Evolutionary conservation across 805 yeast genomes (phyloP), one percentile per base, ranked within the genome.

Genomic region (Kluyveromyces lactis): DNA sequence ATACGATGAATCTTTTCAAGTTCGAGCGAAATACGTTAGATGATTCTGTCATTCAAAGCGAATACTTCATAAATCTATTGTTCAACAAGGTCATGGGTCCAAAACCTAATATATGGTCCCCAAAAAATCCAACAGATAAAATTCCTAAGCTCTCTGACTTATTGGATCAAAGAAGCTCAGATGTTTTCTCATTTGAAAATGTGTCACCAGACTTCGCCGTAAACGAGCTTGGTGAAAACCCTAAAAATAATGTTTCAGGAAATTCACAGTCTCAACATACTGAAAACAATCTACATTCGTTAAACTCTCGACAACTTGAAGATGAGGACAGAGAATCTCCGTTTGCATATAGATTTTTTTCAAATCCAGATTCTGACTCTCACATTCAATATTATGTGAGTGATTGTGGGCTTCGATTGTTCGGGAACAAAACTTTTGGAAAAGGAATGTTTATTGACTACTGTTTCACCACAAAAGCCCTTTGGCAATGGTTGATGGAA

Each of bases 401-500:
- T 0, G 50, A 63, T 18, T 63, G 59, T 9, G 96, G 96, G 1
- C 68, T 85, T 2, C 62, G 95, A 15, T 50, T 84, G 3, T 75
- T 74, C 47, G 55, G 66, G 31, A 53, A 71, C 33, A 68, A 67
- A 41, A 48, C 50, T 4, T 68, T 71, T 43, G 60, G 58, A 9
- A 36, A 45, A 21, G 46, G 51, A 18, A 51, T 52, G 1, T 42
- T 50, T 1, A 52, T 70, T 2, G 62, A 67, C n/a, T 70, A 68
- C 48, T 71, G 77, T 39, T 69, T 85, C 45, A 71, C 83, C 1
- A 94, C 96, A 0, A 82, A 82, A 49, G 81, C 92, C 0, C 64
- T 81, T 0, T 72, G 79, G 60, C 96, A 87, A 52, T 90, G 95
- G 95, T 52, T 90, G 5, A 70, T 81, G 75, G 97, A 90, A 46